Evolutionary conservation across 805 yeast genomes (phyloP).

Genomic region (Torulaspora quercuum): DNA sequence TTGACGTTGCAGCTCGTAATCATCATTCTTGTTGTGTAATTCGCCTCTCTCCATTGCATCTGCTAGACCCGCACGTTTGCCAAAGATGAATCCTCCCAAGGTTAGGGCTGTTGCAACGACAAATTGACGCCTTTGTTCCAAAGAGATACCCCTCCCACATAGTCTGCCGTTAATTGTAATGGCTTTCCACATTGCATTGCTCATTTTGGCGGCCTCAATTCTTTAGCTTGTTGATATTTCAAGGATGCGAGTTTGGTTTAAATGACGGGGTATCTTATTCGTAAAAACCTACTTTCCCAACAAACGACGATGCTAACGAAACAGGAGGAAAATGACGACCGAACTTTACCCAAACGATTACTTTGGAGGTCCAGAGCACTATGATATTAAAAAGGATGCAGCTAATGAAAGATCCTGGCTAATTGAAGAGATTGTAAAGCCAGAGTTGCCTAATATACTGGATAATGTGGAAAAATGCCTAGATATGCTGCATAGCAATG

Average conservation of each 20-base stretch:
- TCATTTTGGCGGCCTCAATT: too few species aligned
- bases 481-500: constrained; percentile 38
- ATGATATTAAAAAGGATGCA: constrained; percentile 12
- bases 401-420: constrained; percentile 44
- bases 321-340: constrained; percentile 31
- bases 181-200: background rate
- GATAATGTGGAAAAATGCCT: constrained; percentile 45
- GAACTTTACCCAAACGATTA: constrained; percentile 34
- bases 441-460: constrained; percentile 46
- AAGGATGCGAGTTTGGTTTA: too few species aligned
- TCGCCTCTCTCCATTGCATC: constrained; percentile 48
- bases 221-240: too few species aligned
- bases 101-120: constrained; percentile 17
- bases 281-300: too few species aligned
- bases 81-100: constrained; percentile 28
- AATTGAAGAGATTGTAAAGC: constrained; percentile 44
- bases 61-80: constrained; percentile 53
- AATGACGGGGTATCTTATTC: too few species aligned
- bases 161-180: background rate
- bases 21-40: constrained; percentile 31
- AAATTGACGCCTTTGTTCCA: constrained; percentile 17
- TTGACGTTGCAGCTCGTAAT: constrained; percentile 39
- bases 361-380: constrained; percentile 21
- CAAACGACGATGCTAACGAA: background rate
- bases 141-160: background rate